These are phyloP conservation scores for Colletotrichum godetiae DNA, from an alignment of 2,329 filamentous ascomycete species.

Conservation along the genomic window DNA sequence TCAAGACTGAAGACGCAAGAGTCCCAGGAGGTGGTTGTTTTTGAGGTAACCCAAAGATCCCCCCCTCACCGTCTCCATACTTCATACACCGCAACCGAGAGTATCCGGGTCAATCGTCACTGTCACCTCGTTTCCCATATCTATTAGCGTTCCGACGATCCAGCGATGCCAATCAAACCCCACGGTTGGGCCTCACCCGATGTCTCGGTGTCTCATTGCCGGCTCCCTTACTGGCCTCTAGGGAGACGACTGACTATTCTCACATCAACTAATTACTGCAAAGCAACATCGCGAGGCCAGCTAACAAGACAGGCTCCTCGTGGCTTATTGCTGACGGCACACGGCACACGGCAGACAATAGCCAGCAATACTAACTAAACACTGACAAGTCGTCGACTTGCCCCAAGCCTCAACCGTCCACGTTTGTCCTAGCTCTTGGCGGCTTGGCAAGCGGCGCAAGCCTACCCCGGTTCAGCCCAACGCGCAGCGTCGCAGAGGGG, in stretches of 20 bases:
- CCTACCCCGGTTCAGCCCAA: not conserved
- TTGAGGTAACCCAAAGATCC: not conserved
- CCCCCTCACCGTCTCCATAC: not conserved
- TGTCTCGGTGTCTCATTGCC: slow-evolving; percentile 15
- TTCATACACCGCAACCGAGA: slow-evolving; percentile 18
- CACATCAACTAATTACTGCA: not conserved
- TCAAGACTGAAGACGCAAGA: too few relatives aligned
- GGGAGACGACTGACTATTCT: not conserved
- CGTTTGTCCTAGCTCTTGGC: not conserved
- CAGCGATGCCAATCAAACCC: slow-evolving; percentile 22
- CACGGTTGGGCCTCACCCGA: not conserved
- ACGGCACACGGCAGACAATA: not conserved
- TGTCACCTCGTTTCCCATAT: slow-evolving; percentile 12
- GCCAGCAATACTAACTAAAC: not conserved
- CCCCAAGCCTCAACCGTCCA: not conserved
- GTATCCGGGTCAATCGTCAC: slow-evolving; percentile 2
- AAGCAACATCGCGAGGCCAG: not conserved
- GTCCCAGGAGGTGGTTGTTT: not conserved
- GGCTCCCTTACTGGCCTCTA: slow-evolving; percentile 17
- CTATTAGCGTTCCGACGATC: slow-evolving; percentile 20
- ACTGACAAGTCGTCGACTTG: not conserved
- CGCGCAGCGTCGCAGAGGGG: not conserved
- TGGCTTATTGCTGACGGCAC: not conserved
- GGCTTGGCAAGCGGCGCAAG: not conserved
- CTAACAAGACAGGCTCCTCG: not conserved